These are phyloP conservation scores for Auxenochlorella pyrenoidosa DNA, from an alignment of 139 green algal genomes.

Conservation along the genomic window DNA sequence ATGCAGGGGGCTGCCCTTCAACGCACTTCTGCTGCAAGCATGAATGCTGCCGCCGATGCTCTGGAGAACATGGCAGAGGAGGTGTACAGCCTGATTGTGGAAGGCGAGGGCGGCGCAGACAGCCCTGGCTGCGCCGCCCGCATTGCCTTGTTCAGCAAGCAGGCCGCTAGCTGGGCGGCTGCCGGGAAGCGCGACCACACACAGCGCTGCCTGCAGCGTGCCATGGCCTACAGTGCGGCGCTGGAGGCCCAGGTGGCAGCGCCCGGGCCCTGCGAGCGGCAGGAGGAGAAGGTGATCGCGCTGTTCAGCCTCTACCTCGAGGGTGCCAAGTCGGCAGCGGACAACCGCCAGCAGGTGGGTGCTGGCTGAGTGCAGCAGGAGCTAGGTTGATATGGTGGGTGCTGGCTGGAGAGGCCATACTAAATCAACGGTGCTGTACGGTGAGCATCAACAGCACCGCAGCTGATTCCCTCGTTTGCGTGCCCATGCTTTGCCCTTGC, in stretches of 20 bases:
- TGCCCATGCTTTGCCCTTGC: too few species aligned
- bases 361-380: neutral
- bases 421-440: too few species aligned
- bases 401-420: neutral
- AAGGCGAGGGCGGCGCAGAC: neutral
- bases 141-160: neutral
- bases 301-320: conserved; percentile 37
- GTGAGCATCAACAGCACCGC: too few species aligned
- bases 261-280: neutral
- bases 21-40: too few species aligned
- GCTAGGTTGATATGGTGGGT: neutral
- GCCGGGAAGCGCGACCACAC: conserved; percentile 7
- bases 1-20: neutral
- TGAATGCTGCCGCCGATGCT: too few species aligned
- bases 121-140: neutral
- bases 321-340: conserved; percentile 2
- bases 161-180: conserved; percentile 1
- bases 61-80: conserved; percentile 11
- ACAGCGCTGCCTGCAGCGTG: conserved; percentile 6
- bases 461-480: too few species aligned
- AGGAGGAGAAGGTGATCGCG: conserved; percentile 21
- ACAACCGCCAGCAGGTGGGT: conserved; percentile 26
- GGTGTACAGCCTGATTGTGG: conserved; percentile 1
- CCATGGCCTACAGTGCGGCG: conserved; percentile 15
- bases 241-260: conserved; percentile 30